Base-by-base conservation (phyloP, 2,329 filamentous ascomycete species). In the Capronia americana region DNA sequence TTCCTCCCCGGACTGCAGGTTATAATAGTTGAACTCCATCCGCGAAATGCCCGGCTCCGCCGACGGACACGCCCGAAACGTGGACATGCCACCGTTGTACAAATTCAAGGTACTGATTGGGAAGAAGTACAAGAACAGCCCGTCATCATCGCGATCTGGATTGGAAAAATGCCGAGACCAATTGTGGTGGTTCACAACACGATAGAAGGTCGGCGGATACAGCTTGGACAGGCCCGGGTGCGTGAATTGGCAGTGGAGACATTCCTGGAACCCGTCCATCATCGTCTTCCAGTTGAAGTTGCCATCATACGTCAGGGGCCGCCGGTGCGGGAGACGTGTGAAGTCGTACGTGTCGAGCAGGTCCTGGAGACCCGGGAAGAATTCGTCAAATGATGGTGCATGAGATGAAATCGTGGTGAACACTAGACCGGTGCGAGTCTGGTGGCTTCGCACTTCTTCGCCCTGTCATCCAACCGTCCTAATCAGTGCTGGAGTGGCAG, bases 271-370 rank as follows among this genome's bases (percentile, higher is more conserved):
- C 4, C 83, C 84, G 65, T 86, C 84, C 24, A 86, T 82, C 83
- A 86, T 85, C 0, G 84, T 85, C 71, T 86, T 86, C 84, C 84
- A 86, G 71, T 87, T 87, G 76, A 86, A 86, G 0, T 79, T 78
- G 1, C 85, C 84, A 58, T 82, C 78, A 61, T 86, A 87, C 64
- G 50, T 75, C 73, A 44, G 17, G 38, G 38, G 17, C 17, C 38
- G 38, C 6, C 38, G 38, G 38, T 44, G 38, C 17, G 38, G 38
- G 5, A 44, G 38, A 44, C 38, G 17, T 7, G 38, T 44, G 5
- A 44, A 44, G 17, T 44, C 38, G 38, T 44, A 44, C 38, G 38
- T 2, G 17, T 44, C 38, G 14, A 44, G 38, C 38, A 44, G 17
- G 17, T 20, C 38, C 38, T 44, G 17, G 38, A 44, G 38, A 44